phyloP scores from a whole-genome alignment of 177 flowering plant genomes.

The Vitis hybrid region DNA sequence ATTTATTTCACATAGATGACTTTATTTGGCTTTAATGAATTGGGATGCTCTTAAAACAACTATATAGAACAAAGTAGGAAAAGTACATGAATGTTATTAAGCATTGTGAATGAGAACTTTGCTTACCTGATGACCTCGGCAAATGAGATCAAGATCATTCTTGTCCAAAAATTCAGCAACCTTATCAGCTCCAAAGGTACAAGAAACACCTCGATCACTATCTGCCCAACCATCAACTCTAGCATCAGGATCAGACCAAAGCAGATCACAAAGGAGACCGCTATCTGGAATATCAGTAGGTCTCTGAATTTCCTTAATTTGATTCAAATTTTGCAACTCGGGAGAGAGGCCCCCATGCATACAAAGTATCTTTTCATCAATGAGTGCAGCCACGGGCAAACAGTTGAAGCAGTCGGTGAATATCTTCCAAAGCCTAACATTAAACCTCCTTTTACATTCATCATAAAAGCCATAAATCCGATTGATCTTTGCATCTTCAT shows the following conservation, averaged over 20 bases:
- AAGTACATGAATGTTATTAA: neutral
- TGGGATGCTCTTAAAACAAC: too few species aligned
- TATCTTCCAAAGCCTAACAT: conserved; percentile 89
- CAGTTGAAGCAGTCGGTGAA: conserved; percentile 91
- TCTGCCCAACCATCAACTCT: conserved; percentile 69
- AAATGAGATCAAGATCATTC: conserved; percentile 85
- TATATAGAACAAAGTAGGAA: neutral
- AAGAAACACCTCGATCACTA: conserved; percentile 85
- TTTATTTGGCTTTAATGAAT: too few species aligned
- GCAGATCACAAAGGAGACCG: conserved; percentile 84
- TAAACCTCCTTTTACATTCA: conserved; percentile 89
- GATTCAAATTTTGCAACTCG: conserved; percentile 55
- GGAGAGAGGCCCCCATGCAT: conserved; percentile 98
- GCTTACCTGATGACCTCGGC: conserved; percentile 89
- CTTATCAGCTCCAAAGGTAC: conserved; percentile 74
- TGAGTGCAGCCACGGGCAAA: conserved; percentile 87
- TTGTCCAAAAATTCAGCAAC: conserved; percentile 74
- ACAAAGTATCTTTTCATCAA: conserved; percentile 81
- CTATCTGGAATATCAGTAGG: conserved; percentile 80
- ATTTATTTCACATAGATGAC: too few species aligned
- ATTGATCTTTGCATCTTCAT: conserved; percentile 91
- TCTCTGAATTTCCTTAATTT: conserved; percentile 64
- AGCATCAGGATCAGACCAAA: conserved; percentile 89
- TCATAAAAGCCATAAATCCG: conserved; percentile 91
- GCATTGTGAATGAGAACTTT: neutral